Base-by-base conservation (phyloP, 2,329 filamentous ascomycete species). In the Penicillium concentricum region DNA sequence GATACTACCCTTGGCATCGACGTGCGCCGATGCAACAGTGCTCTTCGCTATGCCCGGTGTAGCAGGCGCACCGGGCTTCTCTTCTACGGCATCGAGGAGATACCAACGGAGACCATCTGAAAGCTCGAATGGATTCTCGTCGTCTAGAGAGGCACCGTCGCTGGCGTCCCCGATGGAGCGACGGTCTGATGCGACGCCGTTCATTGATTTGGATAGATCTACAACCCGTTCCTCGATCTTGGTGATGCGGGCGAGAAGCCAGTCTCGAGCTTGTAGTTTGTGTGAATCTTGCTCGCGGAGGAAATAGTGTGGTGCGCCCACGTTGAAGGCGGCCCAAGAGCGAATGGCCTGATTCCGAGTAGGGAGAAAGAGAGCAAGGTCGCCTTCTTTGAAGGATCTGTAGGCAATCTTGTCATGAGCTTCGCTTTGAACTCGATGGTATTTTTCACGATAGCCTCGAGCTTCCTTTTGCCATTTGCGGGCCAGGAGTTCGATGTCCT, bases 301-400 rank as follows among this genome's bases (percentile, higher is more conserved):
- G 78, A 99, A 99, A 77, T 94, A 97, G 73, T 99, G 94, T 9
- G 94, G 94, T 58, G 93, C 96, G 1, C 92, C 93, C 32, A 99
- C 90, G 68, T 99, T 99, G 82, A 99, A 99, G 0, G 94, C 94
- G 5, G 94, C 94, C 94, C 94, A 99, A 0, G 94, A 93, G 16
- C 93, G 89, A 5, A 92, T 94, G 37, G 90, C 90, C 75, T 97
- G 92, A 71, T 97, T 97, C 35, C 93, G 84, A 0, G 94, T 99
- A 0, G 94, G 94, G 39, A 99, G 78, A 78, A 99, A 99, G 2
- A 99, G 77, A 13, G 93, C 94, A 15, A 99, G 82, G 69, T 99
- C 94, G 8, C 94, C 93, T 74, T 97, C 92, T 70, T 97, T 97
- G 79, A 99, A 99, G 49, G 93, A 88, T 59, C 89, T 88, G 72